Conservation (phyloP, 2,329 filamentous ascomycete genomes). For the Sporothrix pseudoabietina region DNA sequence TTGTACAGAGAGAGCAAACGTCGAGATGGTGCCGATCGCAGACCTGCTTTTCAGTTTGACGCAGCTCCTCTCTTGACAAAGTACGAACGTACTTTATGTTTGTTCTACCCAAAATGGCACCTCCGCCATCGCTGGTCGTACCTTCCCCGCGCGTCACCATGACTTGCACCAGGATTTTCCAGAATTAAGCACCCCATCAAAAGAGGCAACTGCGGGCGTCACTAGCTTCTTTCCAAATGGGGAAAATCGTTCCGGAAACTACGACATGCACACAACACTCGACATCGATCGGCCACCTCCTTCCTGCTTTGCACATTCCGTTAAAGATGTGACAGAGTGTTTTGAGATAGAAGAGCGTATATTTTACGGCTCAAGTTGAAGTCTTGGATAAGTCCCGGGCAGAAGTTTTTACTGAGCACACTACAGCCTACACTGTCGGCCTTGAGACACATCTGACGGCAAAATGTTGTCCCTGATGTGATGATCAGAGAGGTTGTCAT, state of each 20-base stretch:
- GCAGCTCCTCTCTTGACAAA: neutral
- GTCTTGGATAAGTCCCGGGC: neutral
- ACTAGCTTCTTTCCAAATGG: conserved; percentile 3
- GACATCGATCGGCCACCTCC: neutral
- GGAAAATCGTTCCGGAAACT: neutral
- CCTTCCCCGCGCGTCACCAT: conserved; percentile 9
- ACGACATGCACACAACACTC: neutral
- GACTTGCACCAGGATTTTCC: neutral
- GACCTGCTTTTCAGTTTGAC: neutral
- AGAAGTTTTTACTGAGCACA: neutral
- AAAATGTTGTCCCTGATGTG: neutral
- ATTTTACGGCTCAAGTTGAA: neutral
- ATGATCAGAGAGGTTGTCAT: neutral
- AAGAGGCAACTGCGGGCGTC: neutral
- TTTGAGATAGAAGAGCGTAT: neutral
- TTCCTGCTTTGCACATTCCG: conserved; percentile 4
- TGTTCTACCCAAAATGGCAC: neutral
- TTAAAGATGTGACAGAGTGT: neutral
- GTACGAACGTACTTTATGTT: neutral
- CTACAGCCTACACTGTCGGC: neutral
- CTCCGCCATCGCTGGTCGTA: conserved; percentile 13
- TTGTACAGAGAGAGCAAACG: neutral
- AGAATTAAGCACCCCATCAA: neutral
- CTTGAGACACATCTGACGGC: neutral
- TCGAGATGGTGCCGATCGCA: neutral